Percentiles rank a stretch among this genome's conserved stretches.
phyloP scores from a whole-genome alignment of 495 filamentous ascomycete species.

The Friedmanniomyces simplex region DNA sequence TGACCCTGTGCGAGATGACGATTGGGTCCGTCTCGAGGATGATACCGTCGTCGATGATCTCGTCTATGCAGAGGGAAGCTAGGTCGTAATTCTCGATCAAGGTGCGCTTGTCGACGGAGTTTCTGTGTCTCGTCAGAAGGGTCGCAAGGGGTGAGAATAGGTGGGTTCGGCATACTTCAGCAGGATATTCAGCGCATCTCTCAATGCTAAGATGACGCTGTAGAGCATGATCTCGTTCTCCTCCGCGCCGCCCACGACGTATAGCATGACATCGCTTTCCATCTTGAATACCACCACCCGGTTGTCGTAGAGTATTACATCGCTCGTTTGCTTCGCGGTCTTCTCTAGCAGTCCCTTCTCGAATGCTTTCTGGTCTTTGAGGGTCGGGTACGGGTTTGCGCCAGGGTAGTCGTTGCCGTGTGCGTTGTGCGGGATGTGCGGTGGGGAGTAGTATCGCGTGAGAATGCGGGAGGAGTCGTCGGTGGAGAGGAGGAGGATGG shows the following conservation, averaged over 20 bases:
- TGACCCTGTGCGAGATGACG: slow-evolving; percentile 80
- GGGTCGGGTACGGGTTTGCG: slow-evolving; percentile 72
- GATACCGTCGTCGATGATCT: slow-evolving; percentile 93
- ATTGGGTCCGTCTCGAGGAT: slow-evolving; percentile 94
- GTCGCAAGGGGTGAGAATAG: neutral
- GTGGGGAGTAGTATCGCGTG: slow-evolving; percentile 87
- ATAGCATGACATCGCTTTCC: slow-evolving; percentile 95
- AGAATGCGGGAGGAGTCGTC: slow-evolving; percentile 86
- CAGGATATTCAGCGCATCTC: slow-evolving; percentile 81
- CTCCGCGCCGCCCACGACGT: slow-evolving; percentile 81
- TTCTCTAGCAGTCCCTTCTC: slow-evolving; percentile 94
- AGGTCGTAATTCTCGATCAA: slow-evolving; percentile 95
- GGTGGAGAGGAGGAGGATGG: slow-evolving; percentile 79
- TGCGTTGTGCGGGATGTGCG: slow-evolving; percentile 47
- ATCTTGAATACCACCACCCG: slow-evolving; percentile 93
- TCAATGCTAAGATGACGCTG: slow-evolving; percentile 76
- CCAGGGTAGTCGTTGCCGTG: slow-evolving; percentile 48
- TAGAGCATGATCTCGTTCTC: slow-evolving; percentile 97
- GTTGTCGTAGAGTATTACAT: slow-evolving; percentile 95
- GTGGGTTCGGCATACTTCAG: slow-evolving; percentile 58
- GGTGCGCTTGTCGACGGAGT: slow-evolving; percentile 92
- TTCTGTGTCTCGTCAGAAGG: slow-evolving; percentile 39
- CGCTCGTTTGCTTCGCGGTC: slow-evolving; percentile 86
- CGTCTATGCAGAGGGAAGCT: slow-evolving; percentile 84
- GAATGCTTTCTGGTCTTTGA: slow-evolving; percentile 89